Percentiles rank a stretch among this genome's conserved stretches.
phyloP scores from a whole-genome alignment of 306 rosid genomes.

The Clitoria ternatea region DNA sequence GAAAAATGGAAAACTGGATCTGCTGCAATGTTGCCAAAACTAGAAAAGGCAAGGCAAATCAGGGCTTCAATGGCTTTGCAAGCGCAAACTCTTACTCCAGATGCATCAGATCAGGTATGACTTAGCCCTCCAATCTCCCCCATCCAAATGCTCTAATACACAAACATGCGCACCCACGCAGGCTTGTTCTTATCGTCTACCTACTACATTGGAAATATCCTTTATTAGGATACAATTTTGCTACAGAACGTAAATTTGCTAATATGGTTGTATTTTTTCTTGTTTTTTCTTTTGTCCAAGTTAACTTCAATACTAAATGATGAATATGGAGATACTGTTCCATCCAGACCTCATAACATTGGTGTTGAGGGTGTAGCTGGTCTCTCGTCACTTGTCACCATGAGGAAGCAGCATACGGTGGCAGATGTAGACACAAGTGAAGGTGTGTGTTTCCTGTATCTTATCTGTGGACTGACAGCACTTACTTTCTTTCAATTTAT shows the following conservation, averaged over 20 bases:
- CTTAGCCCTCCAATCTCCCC: neutral
- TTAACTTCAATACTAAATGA: constrained; percentile 49
- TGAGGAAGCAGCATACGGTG: constrained; percentile 40
- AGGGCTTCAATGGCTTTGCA: constrained; percentile 84
- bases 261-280: neutral
- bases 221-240: neutral
- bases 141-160: neutral
- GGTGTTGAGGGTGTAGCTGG: constrained; percentile 45
- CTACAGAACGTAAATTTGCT: neutral
- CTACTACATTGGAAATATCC: neutral
- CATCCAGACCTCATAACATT: constrained; percentile 54
- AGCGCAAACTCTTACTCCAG: constrained; percentile 56
- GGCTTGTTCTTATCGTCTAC: neutral
- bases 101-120: constrained; percentile 56
- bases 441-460: constrained; percentile 51
- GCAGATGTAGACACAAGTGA: constrained; percentile 49
- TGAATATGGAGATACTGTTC: constrained; percentile 85
- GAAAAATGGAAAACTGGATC: constrained; percentile 89
- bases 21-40: constrained; percentile 71
- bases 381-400: constrained; percentile 38
- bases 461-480: constrained; percentile 1
- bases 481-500: neutral
- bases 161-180: neutral
- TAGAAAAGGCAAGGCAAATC: constrained; percentile 78
- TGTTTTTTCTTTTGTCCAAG: neutral